Percentiles rank a stretch among this genome's conserved stretches.
phyloP scores from a whole-genome alignment of 2,329 filamentous ascomycete genomes.

The Cladosporium sp. region DNA sequence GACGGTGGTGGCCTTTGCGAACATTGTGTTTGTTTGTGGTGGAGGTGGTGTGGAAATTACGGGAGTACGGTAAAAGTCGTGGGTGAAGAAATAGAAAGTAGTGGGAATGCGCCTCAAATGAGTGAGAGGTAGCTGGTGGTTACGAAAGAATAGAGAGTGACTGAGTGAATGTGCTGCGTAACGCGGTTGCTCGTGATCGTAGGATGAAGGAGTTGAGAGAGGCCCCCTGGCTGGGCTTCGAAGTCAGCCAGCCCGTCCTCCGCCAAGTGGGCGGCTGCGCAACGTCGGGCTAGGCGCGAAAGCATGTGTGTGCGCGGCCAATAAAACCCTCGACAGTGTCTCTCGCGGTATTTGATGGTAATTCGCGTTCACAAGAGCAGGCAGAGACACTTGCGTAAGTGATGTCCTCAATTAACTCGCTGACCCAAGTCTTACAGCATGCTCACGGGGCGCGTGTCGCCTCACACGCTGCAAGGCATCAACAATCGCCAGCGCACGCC shows the following conservation, averaged over 20 bases:
- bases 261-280: not conserved
- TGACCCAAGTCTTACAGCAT: too few species aligned
- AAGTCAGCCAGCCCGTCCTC: not conserved
- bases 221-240: not conserved
- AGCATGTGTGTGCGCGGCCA: not conserved
- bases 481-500: too few species aligned
- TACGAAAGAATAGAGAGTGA: not conserved
- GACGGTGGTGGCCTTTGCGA: slow-evolving; percentile 39
- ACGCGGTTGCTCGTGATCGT: slow-evolving; percentile 3
- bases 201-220: not conserved
- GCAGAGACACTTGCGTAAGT: too few species aligned
- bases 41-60: not conserved
- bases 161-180: slow-evolving; percentile 8
- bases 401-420: too few species aligned
- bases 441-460: too few species aligned
- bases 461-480: too few species aligned
- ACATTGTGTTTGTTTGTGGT: slow-evolving; percentile 32
- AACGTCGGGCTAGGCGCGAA: not conserved
- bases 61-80: not conserved
- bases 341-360: too few species aligned
- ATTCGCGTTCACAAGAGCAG: too few species aligned
- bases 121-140: slow-evolving; percentile 8
- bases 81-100: not conserved
- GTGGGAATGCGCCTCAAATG: slow-evolving; percentile 7
- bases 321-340: not conserved